Evolutionary conservation across 148 eudicot species (phyloP), one percentile per base, ranked within the genome.

Genomic region (Amaranthus cruentus): DNA sequence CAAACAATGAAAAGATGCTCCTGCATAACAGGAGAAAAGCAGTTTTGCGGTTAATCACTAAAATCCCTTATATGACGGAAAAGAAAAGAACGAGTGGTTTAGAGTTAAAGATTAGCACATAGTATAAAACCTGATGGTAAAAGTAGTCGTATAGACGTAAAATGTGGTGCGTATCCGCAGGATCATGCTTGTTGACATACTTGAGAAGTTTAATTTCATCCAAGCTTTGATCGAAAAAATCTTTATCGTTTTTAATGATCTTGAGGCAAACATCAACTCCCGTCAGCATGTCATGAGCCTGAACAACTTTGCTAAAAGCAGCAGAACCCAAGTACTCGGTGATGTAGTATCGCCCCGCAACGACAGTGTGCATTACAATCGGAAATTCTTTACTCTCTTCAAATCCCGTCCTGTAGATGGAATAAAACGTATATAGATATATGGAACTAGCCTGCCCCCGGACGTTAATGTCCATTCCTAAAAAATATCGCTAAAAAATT

Each of bases 1-100:
- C 92, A 86, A n/a, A 90, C 99, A 69, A 95, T 95, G 82, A 92
- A 92, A 55, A 96, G 90, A 75, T 96, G 99, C 79, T 96, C 99
- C 97, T 91, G 90, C 14, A 51, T 2, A 28, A 71, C 49, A 38
- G 9, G 69, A 71, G 77, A 28, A 2, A 28, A 69, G 44, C n/a
- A 8, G 6, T 46, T 8, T 7, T 6, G 55, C n/a, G 2, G 12
- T 66, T 44, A 75, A 68, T 50, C 49, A 59, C 58, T 59, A 4
- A 18, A 7, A 47, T 28, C 44, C 13, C 2, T 51, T n/a, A 68
- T 51, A 28, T 5, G 50, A 43, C 43, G 21, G 42, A 71, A 63
- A 6, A 28, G 2, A 9, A 15, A 47, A 67, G 54, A 72, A 6
- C 8, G n/a, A 15, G 28, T 15, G 62, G 46, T 56, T 4, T 5